Evolutionary conservation across 805 yeast species (phyloP), one percentile per base, ranked within the genome.

Genomic region (Yarrowia yakushimensis): DNA sequence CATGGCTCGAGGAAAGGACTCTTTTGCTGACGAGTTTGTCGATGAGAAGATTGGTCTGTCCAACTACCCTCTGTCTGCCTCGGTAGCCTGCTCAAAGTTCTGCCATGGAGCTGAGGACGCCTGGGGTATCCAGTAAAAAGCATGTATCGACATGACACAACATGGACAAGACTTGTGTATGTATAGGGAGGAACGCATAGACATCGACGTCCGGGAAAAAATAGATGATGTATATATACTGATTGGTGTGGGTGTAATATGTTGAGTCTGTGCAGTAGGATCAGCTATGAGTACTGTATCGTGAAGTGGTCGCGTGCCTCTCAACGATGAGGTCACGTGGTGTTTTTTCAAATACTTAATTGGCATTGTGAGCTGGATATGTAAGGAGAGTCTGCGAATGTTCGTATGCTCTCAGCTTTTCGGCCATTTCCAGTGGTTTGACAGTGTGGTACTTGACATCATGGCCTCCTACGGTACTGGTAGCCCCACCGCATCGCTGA

Each of bases 31-130:
- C 74, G 98, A 92, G 75, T 93, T 75, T 71, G 96, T 93, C 45
- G 98, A 94, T 74, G 98, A 94, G 75, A 94, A 93, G 72, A 87
- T 94, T 64, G 97, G 97, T 69, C 85, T 94, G 63, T 90, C 97
- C 34, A 91, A 93, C 71, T 94, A 92, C 74, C 96, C 99, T 60
- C 81, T 94, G 66, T 88, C 96, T 62, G 99, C 99, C 2, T 91
- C 97, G 12, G 97, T 94, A 63, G 98, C 99, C 5, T 94, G 98
- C 76, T 88, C 97, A 67, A 94, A 94, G 76, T 91, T 94, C 79
- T 93, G 98, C 75, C 98, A 94, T 72, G 99, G 99, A 55, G 90
- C 97, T 72, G 99, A 94, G 78, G 99, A 94, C 76, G 96, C 96
- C 27, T 94, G 99, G 98, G 86, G 85, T 48, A 92, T 94, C 70